These are phyloP conservation scores for Fraxinus ornus DNA, from an alignment of 305 asterid genomes.

Conservation along the genomic window DNA sequence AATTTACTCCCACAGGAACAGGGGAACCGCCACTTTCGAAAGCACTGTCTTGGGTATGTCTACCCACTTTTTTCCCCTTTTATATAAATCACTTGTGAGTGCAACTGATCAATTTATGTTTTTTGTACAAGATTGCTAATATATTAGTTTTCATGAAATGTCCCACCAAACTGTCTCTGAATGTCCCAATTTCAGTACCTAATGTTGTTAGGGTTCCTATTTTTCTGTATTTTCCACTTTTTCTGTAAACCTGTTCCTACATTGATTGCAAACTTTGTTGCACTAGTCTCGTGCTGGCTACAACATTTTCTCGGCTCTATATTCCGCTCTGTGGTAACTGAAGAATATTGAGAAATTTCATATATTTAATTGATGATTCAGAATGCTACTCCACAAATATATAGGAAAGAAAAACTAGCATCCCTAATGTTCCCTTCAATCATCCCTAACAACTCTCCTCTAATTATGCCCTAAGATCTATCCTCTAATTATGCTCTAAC, in stretches of 20 bases:
- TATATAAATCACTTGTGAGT: background rate
- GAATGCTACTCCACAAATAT: background rate
- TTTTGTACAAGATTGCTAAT: background rate
- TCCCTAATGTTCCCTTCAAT: background rate
- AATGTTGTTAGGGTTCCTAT: background rate
- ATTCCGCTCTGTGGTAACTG: conserved; percentile 15
- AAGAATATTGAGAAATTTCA: background rate
- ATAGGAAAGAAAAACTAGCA: background rate
- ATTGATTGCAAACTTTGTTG: background rate
- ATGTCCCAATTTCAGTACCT: background rate
- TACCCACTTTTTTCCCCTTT: conserved; percentile 17
- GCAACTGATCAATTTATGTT: background rate
- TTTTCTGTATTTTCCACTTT: background rate
- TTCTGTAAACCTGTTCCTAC: background rate
- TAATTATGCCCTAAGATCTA: background rate
- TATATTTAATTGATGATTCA: background rate
- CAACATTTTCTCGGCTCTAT: background rate
- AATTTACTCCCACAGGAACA: conserved; percentile 93
- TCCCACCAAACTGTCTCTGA: background rate
- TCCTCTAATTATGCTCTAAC: background rate
- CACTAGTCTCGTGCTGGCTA: background rate
- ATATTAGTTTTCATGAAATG: background rate
- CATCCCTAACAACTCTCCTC: background rate
- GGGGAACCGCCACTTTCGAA: conserved; percentile 97
- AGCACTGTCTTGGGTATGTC: conserved; percentile 85